Conservation (phyloP, 768 basidiomycete genomes). For the Leccinum variicolor region DNA sequence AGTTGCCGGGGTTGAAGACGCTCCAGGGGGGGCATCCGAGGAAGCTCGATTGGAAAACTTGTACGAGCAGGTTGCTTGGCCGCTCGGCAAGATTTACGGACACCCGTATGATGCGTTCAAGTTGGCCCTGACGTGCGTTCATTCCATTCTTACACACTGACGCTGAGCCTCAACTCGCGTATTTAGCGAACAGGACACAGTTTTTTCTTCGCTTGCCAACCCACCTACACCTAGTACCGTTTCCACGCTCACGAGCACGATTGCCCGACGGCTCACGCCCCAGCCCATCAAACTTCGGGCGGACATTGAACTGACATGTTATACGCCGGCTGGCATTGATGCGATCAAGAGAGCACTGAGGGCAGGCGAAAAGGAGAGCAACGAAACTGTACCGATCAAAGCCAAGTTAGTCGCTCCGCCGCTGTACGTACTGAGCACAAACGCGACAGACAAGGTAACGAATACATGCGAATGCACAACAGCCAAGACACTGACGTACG, state of each 20-base stretch:
- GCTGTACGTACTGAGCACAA: conserved; percentile 92
- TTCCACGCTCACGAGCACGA: conserved; percentile 69
- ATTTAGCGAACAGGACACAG: conserved; percentile 65
- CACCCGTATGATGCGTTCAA: conserved; percentile 99
- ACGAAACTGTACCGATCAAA: conserved; percentile 91
- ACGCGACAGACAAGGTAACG: conserved; percentile 90
- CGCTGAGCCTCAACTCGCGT: neutral
- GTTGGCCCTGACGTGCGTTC: conserved; percentile 81
- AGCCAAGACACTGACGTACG: neutral
- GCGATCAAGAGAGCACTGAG: conserved; percentile 91
- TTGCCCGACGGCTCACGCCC: conserved; percentile 92
- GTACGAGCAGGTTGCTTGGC: conserved; percentile 93
- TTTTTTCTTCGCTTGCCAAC: conserved; percentile 69
- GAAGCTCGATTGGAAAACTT: conserved; percentile 80
- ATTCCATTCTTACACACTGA: conserved; percentile 31
- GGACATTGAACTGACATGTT: conserved; percentile 96
- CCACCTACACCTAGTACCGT: conserved; percentile 57
- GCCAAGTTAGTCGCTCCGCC: conserved; percentile 96
- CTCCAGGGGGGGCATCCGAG: conserved; percentile 47
- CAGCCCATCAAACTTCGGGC: conserved; percentile 99
- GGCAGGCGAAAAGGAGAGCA: conserved; percentile 86
- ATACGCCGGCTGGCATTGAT: conserved; percentile 92
- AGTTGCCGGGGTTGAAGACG: conserved; percentile 20
- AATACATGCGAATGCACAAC: neutral
- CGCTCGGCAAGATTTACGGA: conserved; percentile 86